phyloP scores from a whole-genome alignment of 495 filamentous ascomycete genomes.

The Penicillium subrubescens region DNA sequence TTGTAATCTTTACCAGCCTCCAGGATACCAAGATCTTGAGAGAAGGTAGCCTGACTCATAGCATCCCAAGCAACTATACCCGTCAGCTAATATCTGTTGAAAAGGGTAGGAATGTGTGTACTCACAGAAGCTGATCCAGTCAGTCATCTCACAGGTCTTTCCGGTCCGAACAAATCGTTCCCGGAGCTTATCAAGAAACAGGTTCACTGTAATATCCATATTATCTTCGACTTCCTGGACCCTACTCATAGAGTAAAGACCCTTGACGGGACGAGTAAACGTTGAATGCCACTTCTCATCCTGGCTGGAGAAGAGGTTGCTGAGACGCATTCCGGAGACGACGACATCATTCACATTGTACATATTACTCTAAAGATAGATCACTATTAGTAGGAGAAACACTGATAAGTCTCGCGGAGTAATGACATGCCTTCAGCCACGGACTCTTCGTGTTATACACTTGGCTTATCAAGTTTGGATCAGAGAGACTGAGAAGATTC shows the following conservation, averaged over 20 bases:
- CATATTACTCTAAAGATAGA: slow-evolving; percentile 26
- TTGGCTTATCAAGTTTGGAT: slow-evolving; percentile 34
- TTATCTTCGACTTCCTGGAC: slow-evolving; percentile 30
- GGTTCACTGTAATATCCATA: slow-evolving; percentile 29
- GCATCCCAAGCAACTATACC: slow-evolving; percentile 40
- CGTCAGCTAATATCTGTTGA: neutral
- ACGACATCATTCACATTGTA: slow-evolving; percentile 34
- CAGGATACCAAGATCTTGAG: slow-evolving; percentile 29
- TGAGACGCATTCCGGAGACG: slow-evolving; percentile 21
- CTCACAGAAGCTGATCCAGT: slow-evolving; percentile 25
- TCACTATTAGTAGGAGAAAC: neutral
- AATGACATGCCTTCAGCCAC: slow-evolving; percentile 33
- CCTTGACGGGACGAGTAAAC: slow-evolving; percentile 28
- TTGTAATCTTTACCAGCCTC: slow-evolving; percentile 24
- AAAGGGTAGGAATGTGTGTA: neutral
- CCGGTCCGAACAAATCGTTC: slow-evolving; percentile 21
- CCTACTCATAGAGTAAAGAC: slow-evolving; percentile 32
- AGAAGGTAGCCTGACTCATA: slow-evolving; percentile 40
- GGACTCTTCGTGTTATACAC: slow-evolving; percentile 35
- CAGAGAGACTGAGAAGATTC: slow-evolving; percentile 38
- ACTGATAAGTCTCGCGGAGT: neutral
- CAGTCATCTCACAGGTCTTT: slow-evolving; percentile 24
- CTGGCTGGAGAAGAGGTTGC: slow-evolving; percentile 33
- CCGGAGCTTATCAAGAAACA: slow-evolving; percentile 29
- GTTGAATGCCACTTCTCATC: slow-evolving; percentile 37